These are phyloP conservation scores for Colletotrichum lindemuthianum DNA, from an alignment of 2,329 filamentous ascomycete genomes.

Conservation along the genomic window DNA sequence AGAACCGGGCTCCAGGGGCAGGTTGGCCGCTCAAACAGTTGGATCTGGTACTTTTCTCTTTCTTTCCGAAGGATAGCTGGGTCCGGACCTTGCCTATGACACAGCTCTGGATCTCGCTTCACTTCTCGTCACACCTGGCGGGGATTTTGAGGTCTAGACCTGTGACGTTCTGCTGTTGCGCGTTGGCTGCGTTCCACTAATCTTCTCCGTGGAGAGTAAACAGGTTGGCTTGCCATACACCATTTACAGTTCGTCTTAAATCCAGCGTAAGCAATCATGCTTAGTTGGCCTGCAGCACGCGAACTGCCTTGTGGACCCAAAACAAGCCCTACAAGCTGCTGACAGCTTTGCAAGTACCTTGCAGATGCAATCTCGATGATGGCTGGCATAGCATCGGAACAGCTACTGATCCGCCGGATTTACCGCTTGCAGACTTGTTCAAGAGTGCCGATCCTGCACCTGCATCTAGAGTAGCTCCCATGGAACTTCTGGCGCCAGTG, in stretches of 20 bases:
- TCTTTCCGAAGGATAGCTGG: neutral
- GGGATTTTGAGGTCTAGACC: conserved; percentile 2
- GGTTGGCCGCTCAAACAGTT: neutral
- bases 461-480: neutral
- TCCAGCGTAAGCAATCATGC: too few relatives aligned
- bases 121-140: conserved; percentile 8
- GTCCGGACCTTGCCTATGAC: conserved; percentile 4
- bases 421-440: conserved; percentile 8
- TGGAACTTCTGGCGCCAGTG: neutral
- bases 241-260: too few relatives aligned
- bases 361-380: conserved; percentile 16
- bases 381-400: neutral
- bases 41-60: too few relatives aligned
- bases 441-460: conserved; percentile 5
- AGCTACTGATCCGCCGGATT: conserved; percentile 23
- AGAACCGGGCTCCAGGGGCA: conserved; percentile 16
- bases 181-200: too few relatives aligned
- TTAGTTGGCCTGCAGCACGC: too few relatives aligned
- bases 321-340: too few relatives aligned
- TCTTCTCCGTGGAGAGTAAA: too few relatives aligned
- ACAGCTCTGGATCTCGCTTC: too few relatives aligned
- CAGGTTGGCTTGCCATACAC: too few relatives aligned
- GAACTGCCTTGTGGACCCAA: too few relatives aligned
- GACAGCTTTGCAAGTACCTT: neutral
- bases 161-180: too few relatives aligned